These are phyloP conservation scores for Tilletia walkeri DNA, from an alignment of 1,284 basidiomycete genomes.

Conservation along the genomic window DNA sequence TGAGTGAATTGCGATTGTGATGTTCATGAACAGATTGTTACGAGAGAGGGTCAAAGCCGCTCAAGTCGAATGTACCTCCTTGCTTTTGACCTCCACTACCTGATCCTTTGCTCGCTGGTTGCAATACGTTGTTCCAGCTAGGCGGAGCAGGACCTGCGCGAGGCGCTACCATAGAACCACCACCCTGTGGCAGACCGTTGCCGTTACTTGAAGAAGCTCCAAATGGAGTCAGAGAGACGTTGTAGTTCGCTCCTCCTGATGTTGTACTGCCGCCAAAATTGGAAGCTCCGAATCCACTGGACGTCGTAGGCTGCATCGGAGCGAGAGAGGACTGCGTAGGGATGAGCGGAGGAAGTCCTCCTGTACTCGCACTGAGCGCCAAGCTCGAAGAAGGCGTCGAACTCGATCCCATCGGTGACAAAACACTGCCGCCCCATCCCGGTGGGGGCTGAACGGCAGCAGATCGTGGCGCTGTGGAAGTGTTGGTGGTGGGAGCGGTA, in stretches of 20 bases:
- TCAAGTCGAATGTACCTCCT: background rate
- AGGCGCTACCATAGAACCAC: background rate
- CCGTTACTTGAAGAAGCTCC: constrained; percentile 5
- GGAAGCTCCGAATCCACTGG: background rate
- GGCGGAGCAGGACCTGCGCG: constrained; percentile 1
- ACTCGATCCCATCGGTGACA: constrained; percentile 5
- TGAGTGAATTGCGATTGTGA: background rate
- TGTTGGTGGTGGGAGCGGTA: background rate
- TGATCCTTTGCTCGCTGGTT: constrained; percentile 2
- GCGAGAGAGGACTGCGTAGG: constrained; percentile 12
- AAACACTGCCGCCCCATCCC: constrained; percentile 3
- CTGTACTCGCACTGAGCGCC: background rate
- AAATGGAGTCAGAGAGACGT: constrained; percentile 27
- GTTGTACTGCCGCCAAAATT: background rate
- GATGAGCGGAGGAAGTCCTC: constrained; percentile 3
- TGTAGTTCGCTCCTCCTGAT: constrained; percentile 39
- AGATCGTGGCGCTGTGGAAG: background rate
- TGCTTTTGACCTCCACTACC: background rate
- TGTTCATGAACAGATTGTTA: background rate
- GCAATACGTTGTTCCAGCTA: constrained; percentile 2
- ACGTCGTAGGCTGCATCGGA: too few relatives aligned
- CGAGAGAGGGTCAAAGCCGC: constrained; percentile 11
- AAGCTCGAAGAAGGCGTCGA: constrained; percentile 13
- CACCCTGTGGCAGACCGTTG: background rate
- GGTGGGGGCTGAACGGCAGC: background rate